A percentile compares a stretch with the other conserved stretches of the same genome.
Conservation (phyloP, 768 basidiomycete species). For the Chlorophyllum brunneum region DNA sequence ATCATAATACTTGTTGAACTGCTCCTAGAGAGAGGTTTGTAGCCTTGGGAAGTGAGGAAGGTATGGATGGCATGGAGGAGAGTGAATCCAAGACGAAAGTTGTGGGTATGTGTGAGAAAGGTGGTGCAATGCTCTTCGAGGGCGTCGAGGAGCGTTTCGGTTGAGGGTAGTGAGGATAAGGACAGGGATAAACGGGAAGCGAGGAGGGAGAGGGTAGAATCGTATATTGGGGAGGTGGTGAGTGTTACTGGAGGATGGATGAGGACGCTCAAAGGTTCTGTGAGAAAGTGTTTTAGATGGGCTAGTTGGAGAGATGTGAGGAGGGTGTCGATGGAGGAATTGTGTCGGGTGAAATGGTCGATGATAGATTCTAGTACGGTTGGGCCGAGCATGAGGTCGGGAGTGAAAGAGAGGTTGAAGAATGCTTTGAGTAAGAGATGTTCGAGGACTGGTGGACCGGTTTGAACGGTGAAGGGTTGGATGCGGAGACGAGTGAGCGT, state of each 20-base stretch:
- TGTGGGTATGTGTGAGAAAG: constrained; percentile 14
- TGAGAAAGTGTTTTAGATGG: constrained; percentile 65
- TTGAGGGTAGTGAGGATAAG: background rate
- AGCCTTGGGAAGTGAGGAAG: constrained; percentile 40
- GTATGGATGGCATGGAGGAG: constrained; percentile 40
- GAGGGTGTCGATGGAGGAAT: constrained; percentile 52
- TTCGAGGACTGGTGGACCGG: constrained; percentile 45
- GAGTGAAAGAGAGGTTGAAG: constrained; percentile 59
- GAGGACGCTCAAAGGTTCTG: constrained; percentile 51
- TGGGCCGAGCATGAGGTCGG: constrained; percentile 60
- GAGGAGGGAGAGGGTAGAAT: background rate
- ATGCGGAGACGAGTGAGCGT: constrained; percentile 57
- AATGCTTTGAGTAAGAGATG: constrained; percentile 57
- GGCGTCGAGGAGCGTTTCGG: background rate
- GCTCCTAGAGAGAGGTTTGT: constrained; percentile 36
- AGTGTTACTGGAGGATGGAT: constrained; percentile 16
- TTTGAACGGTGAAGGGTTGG: constrained; percentile 45
- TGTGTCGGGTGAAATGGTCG: constrained; percentile 55
- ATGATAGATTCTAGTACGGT: constrained; percentile 47
- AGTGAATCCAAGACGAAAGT: constrained; percentile 44
- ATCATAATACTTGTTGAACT: constrained; percentile 37
- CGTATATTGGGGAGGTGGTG: background rate
- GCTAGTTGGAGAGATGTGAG: constrained; percentile 49
- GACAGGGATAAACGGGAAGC: background rate
- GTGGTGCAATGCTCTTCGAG: background rate